phyloP scores from a whole-genome alignment of 441 rosid species.

The California macrophylla region DNA sequence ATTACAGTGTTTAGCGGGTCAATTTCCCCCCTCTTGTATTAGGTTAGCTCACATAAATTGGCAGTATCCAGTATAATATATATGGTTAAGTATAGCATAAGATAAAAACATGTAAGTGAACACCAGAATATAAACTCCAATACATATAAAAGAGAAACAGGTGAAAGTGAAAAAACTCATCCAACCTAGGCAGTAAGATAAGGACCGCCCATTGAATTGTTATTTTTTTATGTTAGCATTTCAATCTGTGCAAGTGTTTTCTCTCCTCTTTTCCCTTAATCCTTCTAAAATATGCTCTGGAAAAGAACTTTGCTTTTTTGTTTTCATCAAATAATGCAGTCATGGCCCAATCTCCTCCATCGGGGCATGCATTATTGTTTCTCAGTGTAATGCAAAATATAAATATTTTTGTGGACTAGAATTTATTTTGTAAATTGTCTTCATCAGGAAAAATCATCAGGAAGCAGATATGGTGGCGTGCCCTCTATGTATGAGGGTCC shows the following conservation, averaged over 20 bases:
- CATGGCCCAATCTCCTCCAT: neutral
- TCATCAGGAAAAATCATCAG: slow-evolving; percentile 52
- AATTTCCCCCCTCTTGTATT: neutral
- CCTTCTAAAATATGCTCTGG: neutral
- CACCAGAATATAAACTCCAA: neutral
- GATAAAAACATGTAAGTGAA: neutral
- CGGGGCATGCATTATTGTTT: neutral
- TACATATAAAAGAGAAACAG: too few relatives aligned
- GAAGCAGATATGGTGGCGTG: slow-evolving; percentile 36
- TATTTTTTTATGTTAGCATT: neutral
- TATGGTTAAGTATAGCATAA: neutral
- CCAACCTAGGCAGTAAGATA: neutral
- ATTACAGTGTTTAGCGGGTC: too few relatives aligned
- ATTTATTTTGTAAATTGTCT: slow-evolving; percentile 10
- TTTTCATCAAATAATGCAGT: neutral
- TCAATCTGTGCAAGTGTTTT: neutral
- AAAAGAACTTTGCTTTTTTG: neutral
- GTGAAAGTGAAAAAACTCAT: neutral
- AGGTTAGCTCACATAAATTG: neutral
- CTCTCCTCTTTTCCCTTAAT: neutral
- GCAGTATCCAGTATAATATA: neutral
- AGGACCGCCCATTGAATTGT: neutral
- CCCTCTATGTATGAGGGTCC: slow-evolving; percentile 42
- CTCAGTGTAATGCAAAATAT: neutral
- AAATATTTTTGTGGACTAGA: neutral